Base-by-base conservation (phyloP, 768 basidiomycete species). In the Jaapia argillacea region DNA sequence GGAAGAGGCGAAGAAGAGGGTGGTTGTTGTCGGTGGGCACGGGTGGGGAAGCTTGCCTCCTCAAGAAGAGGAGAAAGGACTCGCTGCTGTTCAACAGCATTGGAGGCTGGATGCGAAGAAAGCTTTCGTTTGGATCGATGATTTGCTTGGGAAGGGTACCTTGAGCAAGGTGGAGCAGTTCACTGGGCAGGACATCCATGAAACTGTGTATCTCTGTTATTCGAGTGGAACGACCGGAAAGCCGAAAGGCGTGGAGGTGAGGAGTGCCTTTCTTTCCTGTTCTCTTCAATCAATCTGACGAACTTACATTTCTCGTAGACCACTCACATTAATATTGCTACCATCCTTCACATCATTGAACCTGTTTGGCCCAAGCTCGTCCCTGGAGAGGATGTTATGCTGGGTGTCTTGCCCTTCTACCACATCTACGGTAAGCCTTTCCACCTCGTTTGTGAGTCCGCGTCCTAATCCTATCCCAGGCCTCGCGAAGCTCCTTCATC, bases 151-250 rank as follows among this genome's bases (percentile, higher is more conserved):
- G 0, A 57, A 65, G 2, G 76, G 82, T 2, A 56, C 60, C 12
- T 63, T 85, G 7, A 45, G 51, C 7, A 53, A 64, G 3, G 81
- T 84, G 53, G 78, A 74, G 49, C 65, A 60, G 51, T 77, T 81
- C 40, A 67, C 76, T 10, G 77, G 72, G 0, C 49, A 66, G 0
- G 54, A 64, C 16, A 66, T 77, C 2, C 55, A 78, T 42, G 78
- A 83, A 51, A 85, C 85, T 0, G 59, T 66, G 3, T 76, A 75
- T 49, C 54, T 87, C 28, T 85, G 81, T 45, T 86, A 86, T 45
- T 66, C 62, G 4, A 64, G 62, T 56, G 86, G 86, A 4, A 89
- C 86, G 1, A 86, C 83, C 0, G 84, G 86, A 2, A 77, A 78
- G 48, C 79, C 87, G 2, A 91, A 90, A 60, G 87, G 75, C 4